Percentiles rank a stretch among this genome's conserved stretches.
Evolutionary conservation across 208 protist species (phyloP).

Genomic region (Porcisia deanei): DNA sequence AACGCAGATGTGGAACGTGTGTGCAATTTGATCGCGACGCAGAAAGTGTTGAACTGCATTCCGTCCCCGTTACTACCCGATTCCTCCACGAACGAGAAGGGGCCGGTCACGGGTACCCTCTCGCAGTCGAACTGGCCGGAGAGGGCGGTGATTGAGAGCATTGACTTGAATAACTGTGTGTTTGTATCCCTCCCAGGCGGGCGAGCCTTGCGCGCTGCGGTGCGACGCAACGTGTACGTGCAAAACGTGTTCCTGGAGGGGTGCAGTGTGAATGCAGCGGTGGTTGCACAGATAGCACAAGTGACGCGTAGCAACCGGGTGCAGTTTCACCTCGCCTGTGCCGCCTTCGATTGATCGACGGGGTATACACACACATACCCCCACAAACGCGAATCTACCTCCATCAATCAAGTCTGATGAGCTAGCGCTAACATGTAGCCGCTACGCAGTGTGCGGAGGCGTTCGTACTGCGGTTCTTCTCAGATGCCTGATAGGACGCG

Average conservation of each 20-base stretch:
- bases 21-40: conserved; percentile 8
- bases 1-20: conserved; percentile 31
- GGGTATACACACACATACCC: neutral
- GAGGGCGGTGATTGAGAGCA: conserved; percentile 27
- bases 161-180: conserved; percentile 27
- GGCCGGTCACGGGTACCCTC: conserved; percentile 6
- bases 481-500: neutral
- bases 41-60: conserved; percentile 22
- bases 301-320: conserved; percentile 29
- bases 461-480: neutral
- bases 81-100: neutral
- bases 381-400: neutral
- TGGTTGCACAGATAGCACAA: conserved; percentile 30
- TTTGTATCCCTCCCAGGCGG: conserved; percentile 40
- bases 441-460: neutral
- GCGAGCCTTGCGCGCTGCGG: conserved; percentile 35
- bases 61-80: neutral
- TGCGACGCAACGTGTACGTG: conserved; percentile 41
- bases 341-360: neutral
- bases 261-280: conserved; percentile 45
- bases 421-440: neutral
- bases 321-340: conserved; percentile 15
- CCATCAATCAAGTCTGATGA: neutral
- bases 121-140: conserved; percentile 27
- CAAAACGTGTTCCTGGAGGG: conserved; percentile 36